Evolutionary conservation across 768 basidiomycete species (phyloP).

Genomic region (Lactifluus echinatus): DNA sequence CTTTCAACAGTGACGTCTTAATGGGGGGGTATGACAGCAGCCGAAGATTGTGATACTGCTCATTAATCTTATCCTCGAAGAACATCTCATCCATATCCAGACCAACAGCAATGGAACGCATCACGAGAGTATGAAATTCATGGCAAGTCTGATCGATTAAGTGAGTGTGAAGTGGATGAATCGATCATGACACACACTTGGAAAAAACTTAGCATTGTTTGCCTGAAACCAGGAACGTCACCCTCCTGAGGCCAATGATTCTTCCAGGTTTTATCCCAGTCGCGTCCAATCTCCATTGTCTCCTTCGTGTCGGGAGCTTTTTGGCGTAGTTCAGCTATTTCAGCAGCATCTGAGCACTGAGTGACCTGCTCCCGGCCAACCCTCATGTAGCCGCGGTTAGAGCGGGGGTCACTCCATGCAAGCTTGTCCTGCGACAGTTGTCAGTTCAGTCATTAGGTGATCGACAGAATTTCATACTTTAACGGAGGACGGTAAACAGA

Average conservation of each 20-base stretch:
- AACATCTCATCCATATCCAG: conserved; percentile 62
- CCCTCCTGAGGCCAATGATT: conserved; percentile 72
- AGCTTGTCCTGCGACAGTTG: conserved; percentile 39
- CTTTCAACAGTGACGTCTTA: conserved; percentile 43
- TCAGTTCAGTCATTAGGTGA: neutral
- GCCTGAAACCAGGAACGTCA: conserved; percentile 58
- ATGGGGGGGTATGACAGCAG: conserved; percentile 79
- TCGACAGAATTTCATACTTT: conserved; percentile 37
- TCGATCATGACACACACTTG: conserved; percentile 32
- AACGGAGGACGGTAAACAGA: conserved; percentile 47
- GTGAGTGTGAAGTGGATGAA: neutral
- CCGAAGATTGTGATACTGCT: conserved; percentile 74
- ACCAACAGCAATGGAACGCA: conserved; percentile 82
- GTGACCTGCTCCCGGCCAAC: conserved; percentile 79
- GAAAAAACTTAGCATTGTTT: conserved; percentile 69
- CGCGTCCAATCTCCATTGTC: conserved; percentile 82
- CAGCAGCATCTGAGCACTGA: conserved; percentile 56
- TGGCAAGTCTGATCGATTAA: conserved; percentile 50
- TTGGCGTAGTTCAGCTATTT: conserved; percentile 65
- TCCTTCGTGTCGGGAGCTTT: conserved; percentile 80
- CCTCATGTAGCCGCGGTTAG: conserved; percentile 78
- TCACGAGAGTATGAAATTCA: conserved; percentile 61
- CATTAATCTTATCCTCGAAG: conserved; percentile 67
- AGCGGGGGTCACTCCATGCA: conserved; percentile 78
- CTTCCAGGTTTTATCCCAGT: conserved; percentile 69